These are phyloP conservation scores for Pestalotiopsis sp. DNA, from an alignment of 2,329 filamentous ascomycete species.

Conservation along the genomic window DNA sequence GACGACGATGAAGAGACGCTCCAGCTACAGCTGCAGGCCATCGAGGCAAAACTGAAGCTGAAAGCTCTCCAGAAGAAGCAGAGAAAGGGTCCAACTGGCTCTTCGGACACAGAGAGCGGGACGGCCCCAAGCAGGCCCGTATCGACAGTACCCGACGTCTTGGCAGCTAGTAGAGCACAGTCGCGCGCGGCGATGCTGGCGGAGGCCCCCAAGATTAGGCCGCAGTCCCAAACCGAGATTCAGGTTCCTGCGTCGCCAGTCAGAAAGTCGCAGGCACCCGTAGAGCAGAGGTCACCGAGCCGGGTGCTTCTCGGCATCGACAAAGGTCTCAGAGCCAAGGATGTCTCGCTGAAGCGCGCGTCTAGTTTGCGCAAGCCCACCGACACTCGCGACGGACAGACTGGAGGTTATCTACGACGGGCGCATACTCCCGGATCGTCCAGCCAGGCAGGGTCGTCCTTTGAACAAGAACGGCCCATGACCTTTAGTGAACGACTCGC, in stretches of 20 bases:
- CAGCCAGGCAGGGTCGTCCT: slow-evolving; percentile 26
- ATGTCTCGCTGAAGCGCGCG: slow-evolving; percentile 82
- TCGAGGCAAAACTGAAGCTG: slow-evolving; percentile 83
- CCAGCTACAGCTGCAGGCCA: slow-evolving; percentile 82
- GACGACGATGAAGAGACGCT: slow-evolving; percentile 90
- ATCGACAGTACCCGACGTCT: slow-evolving; percentile 21
- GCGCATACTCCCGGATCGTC: slow-evolving; percentile 40
- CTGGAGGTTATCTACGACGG: slow-evolving; percentile 45
- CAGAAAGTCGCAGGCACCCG: slow-evolving; percentile 52
- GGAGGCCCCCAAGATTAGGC: slow-evolving; percentile 20
- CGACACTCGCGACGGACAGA: slow-evolving; percentile 27
- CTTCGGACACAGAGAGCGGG: slow-evolving; percentile 1
- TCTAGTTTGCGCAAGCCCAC: slow-evolving; percentile 46
- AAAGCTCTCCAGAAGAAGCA: slow-evolving; percentile 73
- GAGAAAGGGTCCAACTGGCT: slow-evolving; percentile 2
- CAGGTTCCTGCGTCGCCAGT: slow-evolving; percentile 80
- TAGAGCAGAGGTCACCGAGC: slow-evolving; percentile 73
- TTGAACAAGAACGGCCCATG: slow-evolving; percentile 40
- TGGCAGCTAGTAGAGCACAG: slow-evolving; percentile 21
- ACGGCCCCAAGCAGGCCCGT: background rate
- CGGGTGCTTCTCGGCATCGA: slow-evolving; percentile 85
- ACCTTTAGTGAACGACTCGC: slow-evolving; percentile 87
- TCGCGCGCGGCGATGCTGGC: slow-evolving; percentile 19
- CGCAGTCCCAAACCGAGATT: slow-evolving; percentile 44
- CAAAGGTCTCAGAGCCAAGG: slow-evolving; percentile 78